Evolutionary conservation across 805 yeast genomes (phyloP).

Genomic region (Blastobotrys americana): DNA sequence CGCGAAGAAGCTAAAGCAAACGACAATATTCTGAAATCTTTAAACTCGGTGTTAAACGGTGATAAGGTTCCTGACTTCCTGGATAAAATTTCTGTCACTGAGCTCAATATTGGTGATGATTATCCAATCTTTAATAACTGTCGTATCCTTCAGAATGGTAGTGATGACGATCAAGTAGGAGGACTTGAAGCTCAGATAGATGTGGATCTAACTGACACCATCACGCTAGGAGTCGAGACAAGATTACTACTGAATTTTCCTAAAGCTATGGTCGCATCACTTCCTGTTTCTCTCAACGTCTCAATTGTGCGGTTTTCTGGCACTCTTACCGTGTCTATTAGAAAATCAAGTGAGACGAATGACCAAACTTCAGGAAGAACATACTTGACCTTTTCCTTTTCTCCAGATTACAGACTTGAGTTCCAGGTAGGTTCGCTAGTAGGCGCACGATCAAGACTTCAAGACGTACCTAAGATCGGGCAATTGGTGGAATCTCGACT

Average conservation of each 20-base stretch:
- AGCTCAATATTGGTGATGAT: conserved; percentile 88
- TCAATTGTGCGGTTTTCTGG: conserved; percentile 89
- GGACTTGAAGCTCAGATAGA: conserved; percentile 80
- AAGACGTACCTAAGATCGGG: conserved; percentile 87
- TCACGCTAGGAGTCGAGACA: conserved; percentile 81
- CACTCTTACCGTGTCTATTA: conserved; percentile 64
- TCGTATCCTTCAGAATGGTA: conserved; percentile 43
- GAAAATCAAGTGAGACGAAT: conserved; percentile 13
- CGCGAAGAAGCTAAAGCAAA: conserved; percentile 82
- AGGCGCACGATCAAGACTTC: conserved; percentile 87
- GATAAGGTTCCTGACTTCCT: conserved; percentile 72
- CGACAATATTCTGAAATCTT: conserved; percentile 75
- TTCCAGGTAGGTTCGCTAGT: conserved; percentile 82
- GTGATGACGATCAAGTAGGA: conserved; percentile 39
- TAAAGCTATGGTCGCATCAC: conserved; percentile 70
- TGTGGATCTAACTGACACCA: conserved; percentile 79
- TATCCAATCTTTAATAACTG: conserved; percentile 94
- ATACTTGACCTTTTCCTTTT: conserved; percentile 79
- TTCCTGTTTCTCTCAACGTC: conserved; percentile 79
- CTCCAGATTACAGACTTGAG: conserved; percentile 85
- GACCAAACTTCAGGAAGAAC: conserved; percentile 31
- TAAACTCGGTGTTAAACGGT: conserved; percentile 55
- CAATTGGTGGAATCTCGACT: conserved; percentile 75
- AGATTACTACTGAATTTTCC: conserved; percentile 74
- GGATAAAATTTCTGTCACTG: conserved; percentile 71